These are phyloP conservation scores for Phytophthora sansomeana DNA, from an alignment of 352 stramenopile genomes.

Conservation along the genomic window DNA sequence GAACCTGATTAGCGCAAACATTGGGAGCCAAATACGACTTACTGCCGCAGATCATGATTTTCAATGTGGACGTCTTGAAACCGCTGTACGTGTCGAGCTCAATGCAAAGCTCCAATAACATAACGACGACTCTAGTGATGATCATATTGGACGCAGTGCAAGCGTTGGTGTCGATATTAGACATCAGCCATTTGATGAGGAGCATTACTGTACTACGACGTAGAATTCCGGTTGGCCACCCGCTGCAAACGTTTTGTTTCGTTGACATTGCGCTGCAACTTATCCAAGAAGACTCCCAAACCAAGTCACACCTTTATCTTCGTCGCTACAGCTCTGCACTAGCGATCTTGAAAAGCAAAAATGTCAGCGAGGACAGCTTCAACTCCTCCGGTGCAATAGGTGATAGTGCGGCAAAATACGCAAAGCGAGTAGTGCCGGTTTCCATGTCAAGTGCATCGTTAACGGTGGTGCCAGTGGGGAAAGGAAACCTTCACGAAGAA, in stretches of 20 bases:
- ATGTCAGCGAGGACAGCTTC: neutral
- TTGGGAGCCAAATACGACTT: too few relatives aligned
- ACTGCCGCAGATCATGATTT: too few relatives aligned
- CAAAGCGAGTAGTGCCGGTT: neutral
- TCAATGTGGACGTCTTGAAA: too few relatives aligned
- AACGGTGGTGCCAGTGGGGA: too few relatives aligned
- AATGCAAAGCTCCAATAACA: too few relatives aligned
- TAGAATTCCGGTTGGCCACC: neutral
- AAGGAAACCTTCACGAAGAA: neutral
- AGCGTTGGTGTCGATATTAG: neutral
- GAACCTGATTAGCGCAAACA: too few relatives aligned
- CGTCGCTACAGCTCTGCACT: neutral
- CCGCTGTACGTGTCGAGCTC: neutral
- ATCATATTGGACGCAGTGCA: neutral
- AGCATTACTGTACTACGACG: neutral
- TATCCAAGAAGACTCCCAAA: neutral
- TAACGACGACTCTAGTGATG: neutral
- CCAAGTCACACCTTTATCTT: neutral
- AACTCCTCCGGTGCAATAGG: neutral
- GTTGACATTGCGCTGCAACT: neutral
- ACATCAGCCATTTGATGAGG: neutral
- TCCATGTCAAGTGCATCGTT: neutral
- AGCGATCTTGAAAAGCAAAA: neutral
- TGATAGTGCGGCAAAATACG: neutral
- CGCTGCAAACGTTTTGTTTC: too few relatives aligned